phyloP scores from a whole-genome alignment of 768 basidiomycete genomes.

The Boletellus ananiceps region DNA sequence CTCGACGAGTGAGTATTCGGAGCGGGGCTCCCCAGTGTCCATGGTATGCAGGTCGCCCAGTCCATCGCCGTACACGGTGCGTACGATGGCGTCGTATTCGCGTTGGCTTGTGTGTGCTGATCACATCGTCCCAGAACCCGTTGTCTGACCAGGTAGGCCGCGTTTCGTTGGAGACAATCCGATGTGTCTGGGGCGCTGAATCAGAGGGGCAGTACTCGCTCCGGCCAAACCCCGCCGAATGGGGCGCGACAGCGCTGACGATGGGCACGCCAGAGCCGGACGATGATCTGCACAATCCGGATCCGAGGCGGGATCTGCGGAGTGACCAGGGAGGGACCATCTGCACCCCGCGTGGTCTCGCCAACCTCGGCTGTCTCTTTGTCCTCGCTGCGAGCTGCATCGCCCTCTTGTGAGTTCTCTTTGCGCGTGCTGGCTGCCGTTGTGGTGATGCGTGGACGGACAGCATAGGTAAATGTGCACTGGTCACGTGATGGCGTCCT shows the following conservation, averaged over 20 bases:
- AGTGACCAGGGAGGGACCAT: conserved; percentile 56
- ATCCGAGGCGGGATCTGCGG: conserved; percentile 49
- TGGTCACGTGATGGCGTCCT: not conserved
- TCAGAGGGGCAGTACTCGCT: conserved; percentile 35
- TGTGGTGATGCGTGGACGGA: not conserved
- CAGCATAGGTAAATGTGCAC: conserved; percentile 15
- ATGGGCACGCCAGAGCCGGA: conserved; percentile 51
- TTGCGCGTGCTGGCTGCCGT: not conserved
- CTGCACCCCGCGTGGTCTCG: conserved; percentile 57
- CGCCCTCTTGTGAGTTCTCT: conserved; percentile 51
- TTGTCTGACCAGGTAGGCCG: conserved; percentile 23
- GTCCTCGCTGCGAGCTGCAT: conserved; percentile 46
- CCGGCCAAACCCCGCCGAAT: conserved; percentile 40
- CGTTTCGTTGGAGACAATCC: not conserved
- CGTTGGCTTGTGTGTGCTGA: not conserved
- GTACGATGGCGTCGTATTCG: not conserved
- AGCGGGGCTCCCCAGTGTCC: conserved; percentile 13
- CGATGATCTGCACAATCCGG: conserved; percentile 62
- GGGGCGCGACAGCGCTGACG: conserved; percentile 45
- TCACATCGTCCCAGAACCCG: conserved; percentile 19
- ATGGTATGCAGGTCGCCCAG: conserved; percentile 21
- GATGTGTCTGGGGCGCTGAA: not conserved
- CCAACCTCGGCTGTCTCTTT: conserved; percentile 63
- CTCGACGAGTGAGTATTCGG: conserved; percentile 15
- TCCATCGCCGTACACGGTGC: conserved; percentile 26